Conservation (phyloP, 2,329 filamentous ascomycete species). For the Thielaviopsis populi region DNA sequence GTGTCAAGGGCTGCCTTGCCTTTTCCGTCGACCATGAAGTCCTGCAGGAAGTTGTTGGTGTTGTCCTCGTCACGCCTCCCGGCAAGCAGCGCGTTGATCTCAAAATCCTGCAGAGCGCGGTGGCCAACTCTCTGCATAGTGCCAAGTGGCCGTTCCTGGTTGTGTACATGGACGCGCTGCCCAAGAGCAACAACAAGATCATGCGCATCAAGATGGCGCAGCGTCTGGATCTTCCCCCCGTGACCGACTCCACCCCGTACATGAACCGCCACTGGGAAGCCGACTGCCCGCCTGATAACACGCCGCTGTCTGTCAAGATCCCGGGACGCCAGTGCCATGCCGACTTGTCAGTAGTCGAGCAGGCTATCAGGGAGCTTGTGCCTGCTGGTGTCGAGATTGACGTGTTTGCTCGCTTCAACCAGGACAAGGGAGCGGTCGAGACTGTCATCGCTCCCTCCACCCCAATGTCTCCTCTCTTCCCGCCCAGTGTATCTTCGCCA, state of each 20-base stretch:
- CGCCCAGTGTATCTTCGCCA: neutral
- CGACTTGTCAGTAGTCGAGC: slow-evolving; percentile 21
- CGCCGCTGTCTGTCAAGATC: slow-evolving; percentile 30
- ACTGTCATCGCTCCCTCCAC: slow-evolving; percentile 9
- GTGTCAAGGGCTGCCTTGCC: slow-evolving; percentile 35
- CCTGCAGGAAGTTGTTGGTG: slow-evolving; percentile 40
- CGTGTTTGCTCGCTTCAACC: slow-evolving; percentile 12
- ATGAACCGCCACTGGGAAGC: slow-evolving; percentile 36
- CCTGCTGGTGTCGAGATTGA: slow-evolving; percentile 12
- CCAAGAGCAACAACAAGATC: slow-evolving; percentile 44
- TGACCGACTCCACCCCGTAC: slow-evolving; percentile 32
- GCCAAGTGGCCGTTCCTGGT: slow-evolving; percentile 38
- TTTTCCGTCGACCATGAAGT: slow-evolving; percentile 39
- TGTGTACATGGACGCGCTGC: slow-evolving; percentile 40
- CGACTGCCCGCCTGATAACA: slow-evolving; percentile 33
- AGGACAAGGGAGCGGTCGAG: slow-evolving; percentile 14
- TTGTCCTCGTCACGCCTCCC: slow-evolving; percentile 35
- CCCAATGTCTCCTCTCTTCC: neutral
- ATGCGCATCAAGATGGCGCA: slow-evolving; percentile 38
- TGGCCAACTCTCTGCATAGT: slow-evolving; percentile 34
- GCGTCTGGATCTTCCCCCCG: slow-evolving; percentile 29
- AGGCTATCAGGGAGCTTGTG: slow-evolving; percentile 19
- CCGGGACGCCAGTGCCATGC: slow-evolving; percentile 24
- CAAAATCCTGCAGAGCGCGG: slow-evolving; percentile 31
- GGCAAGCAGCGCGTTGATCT: slow-evolving; percentile 32